Evolutionary conservation across 2,329 filamentous ascomycete genomes (phyloP).

Genomic region (Aspergillus chevalieri): DNA sequence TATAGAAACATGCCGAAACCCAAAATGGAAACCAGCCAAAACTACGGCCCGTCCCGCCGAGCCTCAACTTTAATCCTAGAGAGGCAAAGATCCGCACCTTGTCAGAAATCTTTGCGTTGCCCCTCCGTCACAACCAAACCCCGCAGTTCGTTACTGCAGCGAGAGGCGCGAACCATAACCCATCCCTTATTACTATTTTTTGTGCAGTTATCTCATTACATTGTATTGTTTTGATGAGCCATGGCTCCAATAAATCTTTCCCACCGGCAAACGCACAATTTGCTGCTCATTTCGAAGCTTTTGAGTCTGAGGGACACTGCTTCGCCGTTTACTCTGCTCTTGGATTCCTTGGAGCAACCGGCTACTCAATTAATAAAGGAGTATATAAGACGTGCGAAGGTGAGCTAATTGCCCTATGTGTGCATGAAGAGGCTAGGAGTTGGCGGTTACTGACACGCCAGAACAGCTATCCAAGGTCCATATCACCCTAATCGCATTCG

Average conservation of each 20-base stretch:
- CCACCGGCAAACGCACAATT: conserved; percentile 75
- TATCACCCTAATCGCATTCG: conserved; percentile 71
- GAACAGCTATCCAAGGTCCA: conserved; percentile 53
- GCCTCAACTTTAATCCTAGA: conserved; percentile 22
- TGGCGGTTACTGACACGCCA: neutral
- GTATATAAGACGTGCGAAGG: conserved; percentile 69
- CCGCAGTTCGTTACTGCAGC: conserved; percentile 5
- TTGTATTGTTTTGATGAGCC: neutral
- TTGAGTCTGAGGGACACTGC: conserved; percentile 70
- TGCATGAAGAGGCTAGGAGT: neutral
- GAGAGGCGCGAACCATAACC: neutral
- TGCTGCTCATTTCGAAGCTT: conserved; percentile 76
- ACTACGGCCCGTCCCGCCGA: conserved; percentile 27
- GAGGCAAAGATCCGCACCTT: conserved; percentile 7
- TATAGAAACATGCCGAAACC: neutral
- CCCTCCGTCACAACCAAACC: conserved; percentile 12
- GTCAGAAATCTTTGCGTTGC: conserved; percentile 22
- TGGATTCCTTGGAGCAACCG: conserved; percentile 80
- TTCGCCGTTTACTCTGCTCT: conserved; percentile 77
- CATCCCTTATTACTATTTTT: conserved; percentile 4
- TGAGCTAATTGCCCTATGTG: conserved; percentile 26
- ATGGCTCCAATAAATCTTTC: conserved; percentile 36
- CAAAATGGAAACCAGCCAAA: no score
- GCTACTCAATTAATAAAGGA: conserved; percentile 65
- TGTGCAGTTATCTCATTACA: neutral